Percentiles rank a stretch among this genome's conserved stretches.
phyloP scores from a whole-genome alignment of 768 basidiomycete species.

The Omphalotus guepiniiformis region DNA sequence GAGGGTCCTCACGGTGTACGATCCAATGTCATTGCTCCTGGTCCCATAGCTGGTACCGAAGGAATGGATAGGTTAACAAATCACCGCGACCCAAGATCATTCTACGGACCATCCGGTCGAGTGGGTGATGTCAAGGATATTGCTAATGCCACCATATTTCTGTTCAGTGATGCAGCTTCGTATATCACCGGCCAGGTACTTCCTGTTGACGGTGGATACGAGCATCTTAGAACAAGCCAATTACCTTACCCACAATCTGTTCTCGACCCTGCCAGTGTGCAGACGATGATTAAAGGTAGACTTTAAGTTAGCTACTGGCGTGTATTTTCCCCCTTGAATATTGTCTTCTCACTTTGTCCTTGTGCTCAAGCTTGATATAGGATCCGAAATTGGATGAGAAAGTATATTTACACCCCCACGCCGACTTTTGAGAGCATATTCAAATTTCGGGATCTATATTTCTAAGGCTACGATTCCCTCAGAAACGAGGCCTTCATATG shows the following conservation, averaged over 20 bases:
- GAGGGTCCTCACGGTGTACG: conserved; percentile 94
- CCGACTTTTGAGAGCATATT: no score
- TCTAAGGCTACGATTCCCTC: no score
- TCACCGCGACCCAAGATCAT: background rate
- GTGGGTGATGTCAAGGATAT: conserved; percentile 57
- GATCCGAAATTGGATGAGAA: no score
- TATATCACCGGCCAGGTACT: conserved; percentile 77
- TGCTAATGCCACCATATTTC: conserved; percentile 68
- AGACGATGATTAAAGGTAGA: conserved; percentile 48
- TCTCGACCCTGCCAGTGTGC: conserved; percentile 52
- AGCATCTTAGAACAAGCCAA: conserved; percentile 44
- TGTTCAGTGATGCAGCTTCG: conserved; percentile 77
- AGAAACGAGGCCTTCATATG: no score
- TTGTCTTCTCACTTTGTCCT: no score
- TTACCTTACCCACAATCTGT: conserved; percentile 64
- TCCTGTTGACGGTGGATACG: conserved; percentile 61
- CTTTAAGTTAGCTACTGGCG: no score
- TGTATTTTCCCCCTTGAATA: no score
- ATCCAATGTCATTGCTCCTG: conserved; percentile 82
- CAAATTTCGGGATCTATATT: no score
- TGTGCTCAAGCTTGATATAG: no score
- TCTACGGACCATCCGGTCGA: conserved; percentile 43
- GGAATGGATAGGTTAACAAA: conserved; percentile 56
- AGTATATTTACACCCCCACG: no score
- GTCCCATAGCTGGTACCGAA: conserved; percentile 79